These are phyloP conservation scores for Kodamaea plutei DNA, from an alignment of 1,139 yeast species.

Conservation along the genomic window DNA sequence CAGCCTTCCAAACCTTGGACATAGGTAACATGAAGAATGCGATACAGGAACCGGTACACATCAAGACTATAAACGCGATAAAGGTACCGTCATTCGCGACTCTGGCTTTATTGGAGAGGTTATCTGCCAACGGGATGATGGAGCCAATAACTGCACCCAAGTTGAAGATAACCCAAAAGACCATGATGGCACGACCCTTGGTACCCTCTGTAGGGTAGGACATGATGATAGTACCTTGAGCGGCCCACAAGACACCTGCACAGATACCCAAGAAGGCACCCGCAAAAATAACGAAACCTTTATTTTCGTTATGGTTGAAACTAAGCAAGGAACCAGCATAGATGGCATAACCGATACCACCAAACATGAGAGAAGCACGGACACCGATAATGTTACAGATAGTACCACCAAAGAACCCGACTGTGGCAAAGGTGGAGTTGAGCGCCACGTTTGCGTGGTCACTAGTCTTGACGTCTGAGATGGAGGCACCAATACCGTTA, in stretches of 20 bases:
- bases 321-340: constrained; percentile 52
- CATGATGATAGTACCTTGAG: constrained; percentile 57
- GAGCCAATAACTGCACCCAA: constrained; percentile 61
- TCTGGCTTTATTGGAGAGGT: constrained; percentile 32
- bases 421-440: constrained; percentile 51
- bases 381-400: constrained; percentile 53
- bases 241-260: constrained; percentile 58
- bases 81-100: constrained; percentile 52
- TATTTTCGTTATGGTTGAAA: constrained; percentile 44
- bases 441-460: constrained; percentile 54
- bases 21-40: constrained; percentile 50
- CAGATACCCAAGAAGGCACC: constrained; percentile 59
- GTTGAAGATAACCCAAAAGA: constrained; percentile 63
- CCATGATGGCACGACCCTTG: constrained; percentile 53
- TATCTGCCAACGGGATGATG: constrained; percentile 52
- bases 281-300: constrained; percentile 53
- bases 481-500: constrained; percentile 51
- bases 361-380: constrained; percentile 44
- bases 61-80: constrained; percentile 54
- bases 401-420: constrained; percentile 61
- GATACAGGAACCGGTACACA: constrained; percentile 44
- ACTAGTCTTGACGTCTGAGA: constrained; percentile 36
- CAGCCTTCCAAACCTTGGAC: constrained; percentile 46
- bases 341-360: constrained; percentile 54
- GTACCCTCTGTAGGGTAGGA: constrained; percentile 53